Base-by-base conservation (phyloP, 306 rosid species). In the Abrus precatorius region DNA sequence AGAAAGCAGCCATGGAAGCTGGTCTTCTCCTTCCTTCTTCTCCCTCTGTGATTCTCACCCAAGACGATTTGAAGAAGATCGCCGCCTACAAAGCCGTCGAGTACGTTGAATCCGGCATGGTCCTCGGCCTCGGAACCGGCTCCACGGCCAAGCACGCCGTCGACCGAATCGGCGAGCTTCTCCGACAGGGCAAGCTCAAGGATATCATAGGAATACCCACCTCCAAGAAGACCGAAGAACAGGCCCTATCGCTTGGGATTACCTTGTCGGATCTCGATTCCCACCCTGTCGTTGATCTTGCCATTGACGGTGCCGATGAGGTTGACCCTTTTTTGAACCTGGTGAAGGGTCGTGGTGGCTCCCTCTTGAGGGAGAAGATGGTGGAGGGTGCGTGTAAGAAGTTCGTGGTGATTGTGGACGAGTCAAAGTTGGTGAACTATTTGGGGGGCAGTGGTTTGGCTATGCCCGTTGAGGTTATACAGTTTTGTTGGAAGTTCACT, bases 41-140 rank as follows among this genome's bases (percentile, higher is more conserved):
- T 1, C 12, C 72, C 89, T 11, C 89, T 65, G 64, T 84, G 4
- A 83, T 88, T 75, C 84, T 95, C 8, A 82, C 94, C 72, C 98
- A 92, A 36, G 97, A 95, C 49, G 98, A 94, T 72, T 69, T 93
- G 78, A 93, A 93, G 91, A 91, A 89, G 81, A 91, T 93, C 32
- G 98, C 98, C 1, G 98, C 98, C 32, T 93, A 93, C 85, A 94
- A 90, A 69, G 98, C 98, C 9, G 97, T 92, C 1, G 98, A 94
- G 32, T 89, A 85, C 71, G 94, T 92, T 13, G 90, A 90, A 48
- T 94, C 98, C 77, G 97, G 97, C 47, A 93, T 93, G 98, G 92
- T 93, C 1, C 90, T 94, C 28, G 97, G 97, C 48, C 91, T 92
- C 3, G 97, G 97, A n/a, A 94, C 98, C 5, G 97, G 98, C 8